Evolutionary conservation across 2,329 filamentous ascomycete species (phyloP).

Genomic region (Venturia nashicola): DNA sequence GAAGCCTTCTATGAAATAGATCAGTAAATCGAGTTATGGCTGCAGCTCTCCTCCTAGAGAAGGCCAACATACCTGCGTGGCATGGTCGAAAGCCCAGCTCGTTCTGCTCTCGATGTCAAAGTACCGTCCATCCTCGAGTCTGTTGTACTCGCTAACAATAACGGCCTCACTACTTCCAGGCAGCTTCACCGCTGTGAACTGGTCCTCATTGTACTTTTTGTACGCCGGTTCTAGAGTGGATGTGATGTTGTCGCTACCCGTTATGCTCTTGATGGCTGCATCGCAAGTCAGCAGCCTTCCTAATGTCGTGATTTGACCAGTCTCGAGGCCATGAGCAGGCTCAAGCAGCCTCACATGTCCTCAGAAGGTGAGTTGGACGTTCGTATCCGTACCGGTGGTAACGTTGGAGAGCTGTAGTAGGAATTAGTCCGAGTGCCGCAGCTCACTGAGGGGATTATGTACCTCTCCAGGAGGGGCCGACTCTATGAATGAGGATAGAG

Average conservation of each 20-base stretch:
- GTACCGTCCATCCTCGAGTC: constrained; percentile 68
- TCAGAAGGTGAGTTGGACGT: background rate
- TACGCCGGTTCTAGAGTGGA: constrained; percentile 73
- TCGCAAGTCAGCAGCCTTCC: background rate
- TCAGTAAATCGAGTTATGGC: background rate
- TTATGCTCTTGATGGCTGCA: constrained; percentile 80
- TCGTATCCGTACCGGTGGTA: constrained; percentile 54
- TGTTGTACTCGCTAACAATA: constrained; percentile 78
- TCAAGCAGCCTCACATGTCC: background rate
- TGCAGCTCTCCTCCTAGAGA: too few relatives aligned
- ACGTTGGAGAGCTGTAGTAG: constrained; percentile 66
- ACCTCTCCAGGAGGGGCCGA: constrained; percentile 95
- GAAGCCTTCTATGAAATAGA: constrained; percentile 56
- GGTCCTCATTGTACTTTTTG: constrained; percentile 91
- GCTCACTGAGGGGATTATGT: constrained; percentile 23
- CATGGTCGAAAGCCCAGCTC: constrained; percentile 81
- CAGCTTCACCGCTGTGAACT: constrained; percentile 79
- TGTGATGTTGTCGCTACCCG: constrained; percentile 54
- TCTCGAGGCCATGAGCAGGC: background rate
- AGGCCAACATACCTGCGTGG: constrained; percentile 47
- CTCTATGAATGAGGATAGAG: constrained; percentile 68
- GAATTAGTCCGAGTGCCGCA: constrained; percentile 14
- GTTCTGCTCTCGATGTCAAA: constrained; percentile 81
- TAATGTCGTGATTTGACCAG: background rate
- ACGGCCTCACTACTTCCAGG: constrained; percentile 72